phyloP scores from a whole-genome alignment of 1,139 yeast species.

The Komagataea norvegica region DNA sequence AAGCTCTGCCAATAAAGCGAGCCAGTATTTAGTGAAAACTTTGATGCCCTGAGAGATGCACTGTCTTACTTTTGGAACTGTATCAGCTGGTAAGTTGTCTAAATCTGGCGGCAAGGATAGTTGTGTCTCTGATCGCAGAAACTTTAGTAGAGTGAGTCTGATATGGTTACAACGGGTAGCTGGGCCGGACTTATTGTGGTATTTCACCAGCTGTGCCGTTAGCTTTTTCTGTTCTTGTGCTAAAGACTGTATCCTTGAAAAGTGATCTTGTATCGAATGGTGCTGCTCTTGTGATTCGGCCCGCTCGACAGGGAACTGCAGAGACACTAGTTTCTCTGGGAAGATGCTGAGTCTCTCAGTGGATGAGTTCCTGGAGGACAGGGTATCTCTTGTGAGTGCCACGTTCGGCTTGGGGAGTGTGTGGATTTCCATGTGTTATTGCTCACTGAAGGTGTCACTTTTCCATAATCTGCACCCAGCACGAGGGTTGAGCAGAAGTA shows the following conservation, averaged over 20 bases:
- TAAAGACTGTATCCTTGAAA: conserved; percentile 9
- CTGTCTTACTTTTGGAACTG: conserved; percentile 16
- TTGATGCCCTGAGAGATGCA: conserved; percentile 34
- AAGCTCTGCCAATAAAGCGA: conserved; percentile 14
- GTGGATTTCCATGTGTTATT: conserved; percentile 5
- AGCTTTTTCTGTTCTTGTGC: conserved; percentile 17
- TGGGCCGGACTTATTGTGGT: conserved; percentile 44
- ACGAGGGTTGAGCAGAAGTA: no score
- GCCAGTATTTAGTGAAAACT: conserved; percentile 20
- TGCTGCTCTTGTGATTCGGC: neutral
- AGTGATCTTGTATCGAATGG: conserved; percentile 11
- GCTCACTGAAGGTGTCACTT: no score
- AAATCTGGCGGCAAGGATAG: conserved; percentile 16
- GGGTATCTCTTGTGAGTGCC: conserved; percentile 7
- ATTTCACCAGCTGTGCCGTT: conserved; percentile 32
- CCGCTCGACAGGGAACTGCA: neutral
- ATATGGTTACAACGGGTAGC: conserved; percentile 61
- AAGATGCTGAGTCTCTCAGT: conserved; percentile 6
- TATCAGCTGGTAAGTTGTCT: conserved; percentile 10
- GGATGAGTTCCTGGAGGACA: conserved; percentile 8
- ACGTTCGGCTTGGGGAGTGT: conserved; percentile 4
- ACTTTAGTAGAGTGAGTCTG: conserved; percentile 63
- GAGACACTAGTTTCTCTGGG: conserved; percentile 1
- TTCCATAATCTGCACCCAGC: no score
- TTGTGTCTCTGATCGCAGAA: conserved; percentile 41